phyloP scores from a whole-genome alignment of 768 basidiomycete genomes.

The Termitomyces sp. region DNA sequence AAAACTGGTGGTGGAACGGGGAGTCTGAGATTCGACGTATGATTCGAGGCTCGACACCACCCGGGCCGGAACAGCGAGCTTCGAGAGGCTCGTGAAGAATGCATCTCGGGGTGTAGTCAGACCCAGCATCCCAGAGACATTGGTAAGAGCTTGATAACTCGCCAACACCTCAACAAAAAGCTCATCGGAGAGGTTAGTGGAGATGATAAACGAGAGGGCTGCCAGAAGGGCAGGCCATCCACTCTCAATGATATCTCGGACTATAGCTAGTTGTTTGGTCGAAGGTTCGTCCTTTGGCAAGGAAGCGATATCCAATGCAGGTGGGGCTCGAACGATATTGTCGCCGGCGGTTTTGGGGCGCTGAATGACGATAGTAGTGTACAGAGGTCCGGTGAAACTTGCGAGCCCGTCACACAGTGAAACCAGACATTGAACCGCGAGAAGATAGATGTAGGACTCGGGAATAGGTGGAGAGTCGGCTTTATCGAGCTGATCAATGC shows the following conservation, averaged over 20 bases:
- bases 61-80: constrained; percentile 85
- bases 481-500: constrained; percentile 98
- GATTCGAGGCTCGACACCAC: constrained; percentile 82
- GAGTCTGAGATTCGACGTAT: constrained; percentile 45
- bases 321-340: constrained; percentile 63
- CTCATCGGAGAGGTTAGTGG: constrained; percentile 87
- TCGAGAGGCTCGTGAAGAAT: constrained; percentile 85
- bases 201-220: constrained; percentile 82
- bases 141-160: constrained; percentile 79
- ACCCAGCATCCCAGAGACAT: constrained; percentile 85
- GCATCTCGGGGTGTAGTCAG: constrained; percentile 88
- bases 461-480: constrained; percentile 92
- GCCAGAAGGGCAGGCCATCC: constrained; percentile 94
- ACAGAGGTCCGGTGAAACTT: constrained; percentile 68
- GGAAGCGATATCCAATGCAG: constrained; percentile 58
- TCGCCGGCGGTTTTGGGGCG: constrained; percentile 58
- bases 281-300: constrained; percentile 45
- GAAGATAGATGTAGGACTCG: constrained; percentile 89
- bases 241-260: constrained; percentile 75
- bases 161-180: constrained; percentile 85
- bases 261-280: constrained; percentile 53
- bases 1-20: constrained; percentile 52
- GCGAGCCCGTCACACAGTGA: constrained; percentile 86
- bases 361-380: constrained; percentile 64
- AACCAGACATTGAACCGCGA: constrained; percentile 84